phyloP scores from a whole-genome alignment of 2,329 filamentous ascomycete species.

The Cercospora nicotianae region DNA sequence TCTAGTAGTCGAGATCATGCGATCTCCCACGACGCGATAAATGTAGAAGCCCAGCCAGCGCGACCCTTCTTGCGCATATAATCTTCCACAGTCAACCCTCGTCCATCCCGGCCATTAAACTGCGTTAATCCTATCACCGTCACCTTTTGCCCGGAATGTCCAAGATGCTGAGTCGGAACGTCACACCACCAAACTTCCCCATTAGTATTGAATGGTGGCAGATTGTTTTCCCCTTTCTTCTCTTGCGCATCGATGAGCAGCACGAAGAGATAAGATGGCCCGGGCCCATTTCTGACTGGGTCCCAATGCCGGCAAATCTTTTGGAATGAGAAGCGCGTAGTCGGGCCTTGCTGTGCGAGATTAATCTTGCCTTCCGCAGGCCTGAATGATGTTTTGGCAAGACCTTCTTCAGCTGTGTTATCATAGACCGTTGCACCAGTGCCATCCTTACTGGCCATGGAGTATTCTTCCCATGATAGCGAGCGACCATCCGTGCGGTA shows the following conservation, averaged over 20 bases:
- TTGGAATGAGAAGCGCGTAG: conserved; percentile 71
- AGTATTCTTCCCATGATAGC: conserved; percentile 79
- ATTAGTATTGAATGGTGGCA: conserved; percentile 67
- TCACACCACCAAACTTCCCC: conserved; percentile 84
- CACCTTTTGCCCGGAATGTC: conserved; percentile 66
- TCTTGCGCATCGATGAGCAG: conserved; percentile 66
- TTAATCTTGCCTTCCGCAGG: conserved; percentile 62
- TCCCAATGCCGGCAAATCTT: conserved; percentile 83
- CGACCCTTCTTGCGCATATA: conserved; percentile 51
- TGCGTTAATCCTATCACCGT: conserved; percentile 62
- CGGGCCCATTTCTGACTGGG: conserved; percentile 64
- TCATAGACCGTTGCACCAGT: conserved; percentile 49
- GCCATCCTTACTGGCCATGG: conserved; percentile 58
- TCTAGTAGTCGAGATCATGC: conserved; percentile 31
- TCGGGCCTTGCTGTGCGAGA: conserved; percentile 53
- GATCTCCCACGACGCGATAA: conserved; percentile 57
- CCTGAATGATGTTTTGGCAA: conserved; percentile 59
- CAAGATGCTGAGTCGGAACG: conserved; percentile 63
- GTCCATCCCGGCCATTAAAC: conserved; percentile 52
- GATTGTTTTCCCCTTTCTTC: conserved; percentile 56
- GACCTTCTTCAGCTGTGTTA: conserved; percentile 51
- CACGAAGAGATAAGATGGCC: conserved; percentile 67
- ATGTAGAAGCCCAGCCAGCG: conserved; percentile 51
- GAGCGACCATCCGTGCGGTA: conserved; percentile 70
- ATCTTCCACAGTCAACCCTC: conserved; percentile 53